phyloP scores from a whole-genome alignment of 1,284 basidiomycete genomes.

The Volvariella volvacea region DNA sequence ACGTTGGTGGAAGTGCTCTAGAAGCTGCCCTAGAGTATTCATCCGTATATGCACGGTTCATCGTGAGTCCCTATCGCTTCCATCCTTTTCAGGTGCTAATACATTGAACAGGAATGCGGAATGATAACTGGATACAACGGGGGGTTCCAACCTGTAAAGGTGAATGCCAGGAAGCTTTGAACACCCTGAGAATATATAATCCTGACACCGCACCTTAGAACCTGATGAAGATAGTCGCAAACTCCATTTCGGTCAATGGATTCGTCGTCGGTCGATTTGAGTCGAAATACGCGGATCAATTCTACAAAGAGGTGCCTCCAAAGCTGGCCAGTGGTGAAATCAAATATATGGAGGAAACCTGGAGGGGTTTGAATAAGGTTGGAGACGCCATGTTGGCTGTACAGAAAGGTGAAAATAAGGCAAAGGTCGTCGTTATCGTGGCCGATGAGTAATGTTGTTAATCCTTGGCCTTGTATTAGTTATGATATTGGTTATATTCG shows the following conservation, averaged over 20 bases:
- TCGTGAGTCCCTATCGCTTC: constrained; percentile 15
- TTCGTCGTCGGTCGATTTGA: constrained; percentile 45
- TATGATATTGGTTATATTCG: too few relatives aligned
- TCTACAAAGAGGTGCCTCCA: constrained; percentile 45
- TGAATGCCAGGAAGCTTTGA: too few relatives aligned
- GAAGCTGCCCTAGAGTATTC: constrained; percentile 22
- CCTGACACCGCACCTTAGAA: too few relatives aligned
- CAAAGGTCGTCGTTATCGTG: constrained; percentile 51
- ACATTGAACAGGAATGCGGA: constrained; percentile 26
- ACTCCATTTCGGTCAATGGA: constrained; percentile 48
- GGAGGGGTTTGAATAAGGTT: constrained; percentile 42
- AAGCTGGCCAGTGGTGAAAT: constrained; percentile 52
- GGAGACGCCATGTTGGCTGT: constrained; percentile 46
- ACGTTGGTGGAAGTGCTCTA: constrained; percentile 49
- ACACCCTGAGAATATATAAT: too few relatives aligned
- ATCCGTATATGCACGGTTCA: constrained; percentile 17
- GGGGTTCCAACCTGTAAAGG: constrained; percentile 21
- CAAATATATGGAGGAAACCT: constrained; percentile 51
- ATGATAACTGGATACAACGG: constrained; percentile 32
- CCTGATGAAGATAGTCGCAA: constrained; percentile 22
- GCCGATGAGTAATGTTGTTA: too few relatives aligned
- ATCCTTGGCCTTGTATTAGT: too few relatives aligned
- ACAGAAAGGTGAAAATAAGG: constrained; percentile 50
- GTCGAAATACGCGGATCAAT: constrained; percentile 31
- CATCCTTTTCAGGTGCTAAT: neutral